Evolutionary conservation across 768 basidiomycete species (phyloP), one percentile per base, ranked within the genome.

Genomic region (Albatrellus ellisii): DNA sequence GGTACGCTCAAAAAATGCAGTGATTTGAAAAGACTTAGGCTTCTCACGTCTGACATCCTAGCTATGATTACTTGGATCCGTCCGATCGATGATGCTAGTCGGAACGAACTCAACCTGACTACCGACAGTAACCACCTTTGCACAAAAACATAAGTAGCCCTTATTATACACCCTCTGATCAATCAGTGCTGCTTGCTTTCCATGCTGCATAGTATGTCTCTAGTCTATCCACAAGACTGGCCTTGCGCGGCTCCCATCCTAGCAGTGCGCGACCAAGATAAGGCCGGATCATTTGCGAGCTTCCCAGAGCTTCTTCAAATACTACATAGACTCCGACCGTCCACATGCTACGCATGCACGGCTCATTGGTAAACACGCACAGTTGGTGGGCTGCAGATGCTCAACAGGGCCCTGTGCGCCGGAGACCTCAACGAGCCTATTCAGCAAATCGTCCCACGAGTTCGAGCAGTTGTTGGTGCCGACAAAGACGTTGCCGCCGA

Each of bases 181-280:
- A n/a, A n/a, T n/a, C n/a, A n/a, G n/a, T n/a, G n/a, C n/a, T n/a
- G n/a, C n/a, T n/a, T 18, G 35, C 35, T 22, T 36, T 18, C 56
- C 57, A 67, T 0, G 65, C 51, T n/a, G 53, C 51, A 36, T 65
- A 69, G 47, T 70, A 70, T 8, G 58, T 53, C 15, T 62, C 59
- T 25, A 72, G 48, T 3, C 67, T 64, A 44, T 72, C 69, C 3
- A 65, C 54, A 11, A 71, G 39, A 2, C 65, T 59, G 27, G 59
- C 50, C 51, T 67, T 70, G 41, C 55, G 59, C 1, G 66, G 64
- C 9, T 49, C 47, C 69, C 70, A 71, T 1, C 64, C 69, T 1
- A 67, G 55, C 33, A 71, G 50, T 0, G 64, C 55, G 11, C 66
- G 56, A 1, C 61, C 68, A 4, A 67, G 55, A 39, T 65, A 61